Percentiles rank a stretch among this genome's conserved stretches.
Conservation (phyloP, 257 asterid species). For the Solanum chiquidenum region DNA sequence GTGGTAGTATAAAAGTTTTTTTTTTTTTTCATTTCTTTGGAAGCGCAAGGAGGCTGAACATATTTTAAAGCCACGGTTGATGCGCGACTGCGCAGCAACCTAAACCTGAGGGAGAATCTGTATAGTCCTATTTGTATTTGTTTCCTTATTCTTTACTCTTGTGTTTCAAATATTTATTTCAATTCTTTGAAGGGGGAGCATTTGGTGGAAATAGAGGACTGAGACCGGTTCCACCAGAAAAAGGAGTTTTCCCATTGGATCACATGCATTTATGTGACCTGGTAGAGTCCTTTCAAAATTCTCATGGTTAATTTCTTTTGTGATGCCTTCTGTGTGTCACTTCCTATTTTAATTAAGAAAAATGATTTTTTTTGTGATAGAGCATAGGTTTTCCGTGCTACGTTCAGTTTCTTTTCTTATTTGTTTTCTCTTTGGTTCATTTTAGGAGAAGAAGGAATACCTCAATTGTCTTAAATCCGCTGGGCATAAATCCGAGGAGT, state of each 20-base stretch:
- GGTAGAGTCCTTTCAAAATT: constrained; percentile 26
- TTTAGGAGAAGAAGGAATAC: constrained; percentile 92
- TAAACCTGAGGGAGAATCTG: background rate
- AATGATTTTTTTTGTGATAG: background rate
- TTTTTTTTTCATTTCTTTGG: background rate
- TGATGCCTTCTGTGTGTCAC: background rate
- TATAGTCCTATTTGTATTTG: background rate
- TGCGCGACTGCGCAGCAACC: background rate
- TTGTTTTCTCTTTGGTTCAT: background rate
- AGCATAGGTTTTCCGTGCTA: background rate
- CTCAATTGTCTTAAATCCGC: constrained; percentile 56
- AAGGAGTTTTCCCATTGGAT: constrained; percentile 92
- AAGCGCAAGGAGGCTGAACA: background rate
- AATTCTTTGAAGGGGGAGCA: constrained; percentile 56
- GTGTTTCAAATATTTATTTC: background rate
- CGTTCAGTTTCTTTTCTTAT: background rate
- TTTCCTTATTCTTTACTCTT: background rate
- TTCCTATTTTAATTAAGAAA: background rate
- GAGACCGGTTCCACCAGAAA: constrained; percentile 93
- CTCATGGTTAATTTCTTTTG: background rate
- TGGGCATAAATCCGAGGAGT: constrained; percentile 72
- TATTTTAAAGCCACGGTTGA: background rate
- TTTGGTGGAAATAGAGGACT: constrained; percentile 96
- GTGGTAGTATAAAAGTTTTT: background rate
- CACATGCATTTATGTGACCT: constrained; percentile 83